Evolutionary conservation across 768 basidiomycete genomes (phyloP).

Genomic region (Rhodosporidiobolus odoratus): DNA sequence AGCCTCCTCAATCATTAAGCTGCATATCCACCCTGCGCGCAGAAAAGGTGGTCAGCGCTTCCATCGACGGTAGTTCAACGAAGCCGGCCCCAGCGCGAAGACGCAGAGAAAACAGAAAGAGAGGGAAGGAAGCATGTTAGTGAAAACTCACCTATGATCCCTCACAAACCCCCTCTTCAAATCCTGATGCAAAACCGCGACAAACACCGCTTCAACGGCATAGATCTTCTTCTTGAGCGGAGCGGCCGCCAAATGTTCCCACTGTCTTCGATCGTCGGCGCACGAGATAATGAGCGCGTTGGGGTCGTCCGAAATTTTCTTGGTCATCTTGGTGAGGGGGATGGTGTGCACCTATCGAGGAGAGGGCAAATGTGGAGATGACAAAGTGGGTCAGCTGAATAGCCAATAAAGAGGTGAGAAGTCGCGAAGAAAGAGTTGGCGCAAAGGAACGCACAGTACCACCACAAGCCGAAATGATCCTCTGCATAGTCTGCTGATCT

Average conservation of each 20-base stretch:
- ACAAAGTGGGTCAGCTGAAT: no score
- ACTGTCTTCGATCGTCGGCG: slow-evolving; percentile 10
- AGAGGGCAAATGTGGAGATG: not conserved
- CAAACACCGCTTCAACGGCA: slow-evolving; percentile 30
- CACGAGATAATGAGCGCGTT: slow-evolving; percentile 16
- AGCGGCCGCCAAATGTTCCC: slow-evolving; percentile 18
- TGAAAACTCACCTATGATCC: not conserved
- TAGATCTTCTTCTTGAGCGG: slow-evolving; percentile 17
- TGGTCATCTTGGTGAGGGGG: slow-evolving; percentile 5
- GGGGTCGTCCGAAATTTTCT: slow-evolving; percentile 11
- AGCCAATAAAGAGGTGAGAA: no score
- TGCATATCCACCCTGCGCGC: slow-evolving; percentile 10
- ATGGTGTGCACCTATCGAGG: slow-evolving; percentile 2
- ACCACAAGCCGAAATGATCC: slow-evolving; percentile 64
- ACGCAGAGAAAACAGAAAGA: no score
- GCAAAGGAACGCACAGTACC: slow-evolving; percentile 56
- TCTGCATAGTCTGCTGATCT: slow-evolving; percentile 57
- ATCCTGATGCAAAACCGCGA: slow-evolving; percentile 11
- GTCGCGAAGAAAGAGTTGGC: no score
- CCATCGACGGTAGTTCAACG: no score
- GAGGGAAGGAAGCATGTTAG: not conserved
- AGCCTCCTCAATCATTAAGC: not conserved
- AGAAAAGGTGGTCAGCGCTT: not conserved
- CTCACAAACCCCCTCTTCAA: slow-evolving; percentile 7
- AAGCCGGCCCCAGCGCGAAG: no score